These are phyloP conservation scores for Termitomyces sp. DNA, from an alignment of 768 basidiomycete genomes.

Conservation along the genomic window DNA sequence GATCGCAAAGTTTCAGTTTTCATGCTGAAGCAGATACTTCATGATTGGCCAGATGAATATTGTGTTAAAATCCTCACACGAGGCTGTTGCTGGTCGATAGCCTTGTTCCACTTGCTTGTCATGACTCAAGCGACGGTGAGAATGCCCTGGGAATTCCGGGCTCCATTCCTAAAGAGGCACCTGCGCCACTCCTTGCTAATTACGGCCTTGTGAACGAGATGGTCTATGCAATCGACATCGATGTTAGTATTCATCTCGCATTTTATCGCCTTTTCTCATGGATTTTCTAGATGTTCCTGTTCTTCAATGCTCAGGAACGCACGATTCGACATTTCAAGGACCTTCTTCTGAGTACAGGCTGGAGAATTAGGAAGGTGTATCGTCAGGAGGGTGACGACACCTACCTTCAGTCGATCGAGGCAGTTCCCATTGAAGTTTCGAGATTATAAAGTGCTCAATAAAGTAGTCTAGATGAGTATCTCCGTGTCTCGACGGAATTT, in stretches of 20 bases:
- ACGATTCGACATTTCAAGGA: conserved; percentile 27
- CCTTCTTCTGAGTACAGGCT: conserved; percentile 27
- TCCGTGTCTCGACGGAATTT: not conserved
- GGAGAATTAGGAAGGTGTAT: conserved; percentile 21
- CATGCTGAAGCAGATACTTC: conserved; percentile 9
- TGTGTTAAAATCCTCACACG: conserved; percentile 6
- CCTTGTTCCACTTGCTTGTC: conserved; percentile 7
- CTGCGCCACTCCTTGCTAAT: conserved; percentile 34
- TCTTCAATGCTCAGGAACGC: conserved; percentile 36
- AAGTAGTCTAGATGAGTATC: no score
- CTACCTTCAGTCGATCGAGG: not conserved
- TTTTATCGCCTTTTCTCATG: no score
- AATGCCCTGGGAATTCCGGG: conserved; percentile 17
- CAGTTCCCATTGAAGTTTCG: not conserved
- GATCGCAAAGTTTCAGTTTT: conserved; percentile 6
- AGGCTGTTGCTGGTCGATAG: conserved; percentile 8
- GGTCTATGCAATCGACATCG: conserved; percentile 30
- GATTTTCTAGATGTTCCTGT: conserved; percentile 31
- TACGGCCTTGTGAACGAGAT: conserved; percentile 33
- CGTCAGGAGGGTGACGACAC: not conserved
- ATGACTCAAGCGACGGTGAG: not conserved
- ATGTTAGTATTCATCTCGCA: conserved; percentile 20
- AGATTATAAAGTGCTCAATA: not conserved
- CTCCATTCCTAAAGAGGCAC: conserved; percentile 12
- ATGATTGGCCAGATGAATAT: conserved; percentile 10